Evolutionary conservation across 1,284 basidiomycete genomes (phyloP), one percentile per base, ranked within the genome.

Genomic region (Marasmius fiardii): DNA sequence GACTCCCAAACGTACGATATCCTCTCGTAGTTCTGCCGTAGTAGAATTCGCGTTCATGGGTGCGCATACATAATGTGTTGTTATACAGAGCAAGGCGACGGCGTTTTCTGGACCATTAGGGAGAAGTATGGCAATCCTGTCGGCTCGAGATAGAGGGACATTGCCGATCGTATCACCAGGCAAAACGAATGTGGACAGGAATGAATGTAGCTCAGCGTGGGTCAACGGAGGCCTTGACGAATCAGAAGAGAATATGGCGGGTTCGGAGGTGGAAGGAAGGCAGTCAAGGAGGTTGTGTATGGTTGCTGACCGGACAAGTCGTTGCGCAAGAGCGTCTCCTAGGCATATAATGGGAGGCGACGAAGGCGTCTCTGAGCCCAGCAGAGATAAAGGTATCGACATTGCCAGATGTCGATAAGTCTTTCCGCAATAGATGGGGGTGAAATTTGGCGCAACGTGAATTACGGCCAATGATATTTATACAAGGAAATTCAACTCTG

Each of bases 21-120:
- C 76, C 39, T 77, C 74, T 37, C 64, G 65, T 24, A 78, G 64
- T 61, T 78, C 75, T 28, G 68, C 60, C 4, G 71, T 58, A 0
- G 76, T 78, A 52, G 74, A 77, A 50, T 67, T 72, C 20, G 72
- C 70, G 57, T 77, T 78, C 45, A 76, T 68, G 4, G 75, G 76
- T 2, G 73, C 75, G 51, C 72, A 73, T 18, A 74, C 73, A 61
- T 76, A 72, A 58, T 77, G 76, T 50, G 60, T 61, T 7, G 71
- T 66, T 8, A 77, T 56, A 1, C 74, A 67, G 21, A 78, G 67
- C 14, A 77, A 63, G 0, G 75, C 75, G 3, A 76, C 59, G 0
- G 74, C 76, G 53, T 74, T 76, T 55, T 74, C 72, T 14, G 75
- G 74, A 11, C 75, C 73, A 16, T 73, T 72, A 11, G 75, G 74